Evolutionary conservation across 768 basidiomycete species (phyloP).

Genomic region (Mycena latifolia): DNA sequence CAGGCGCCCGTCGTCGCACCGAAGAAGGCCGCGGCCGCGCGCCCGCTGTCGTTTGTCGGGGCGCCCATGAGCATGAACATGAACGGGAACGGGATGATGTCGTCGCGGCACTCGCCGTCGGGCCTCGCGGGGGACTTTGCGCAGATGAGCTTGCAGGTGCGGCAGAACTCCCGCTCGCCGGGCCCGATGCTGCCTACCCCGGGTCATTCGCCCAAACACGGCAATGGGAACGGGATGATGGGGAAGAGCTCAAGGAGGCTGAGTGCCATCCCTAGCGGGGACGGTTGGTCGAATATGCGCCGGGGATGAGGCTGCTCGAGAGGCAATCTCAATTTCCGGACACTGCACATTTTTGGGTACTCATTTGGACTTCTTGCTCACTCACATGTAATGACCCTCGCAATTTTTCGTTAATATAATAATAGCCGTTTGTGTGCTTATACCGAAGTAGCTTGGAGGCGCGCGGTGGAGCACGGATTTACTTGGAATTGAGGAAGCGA

Average conservation of each 20-base stretch:
- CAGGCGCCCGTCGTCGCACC: conserved; percentile 44
- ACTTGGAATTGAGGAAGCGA: too few relatives aligned
- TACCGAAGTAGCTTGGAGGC: too few relatives aligned
- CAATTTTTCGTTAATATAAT: background rate
- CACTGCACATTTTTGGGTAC: conserved; percentile 12
- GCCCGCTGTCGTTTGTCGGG: conserved; percentile 10
- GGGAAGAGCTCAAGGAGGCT: conserved; percentile 29
- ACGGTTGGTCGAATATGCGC: conserved; percentile 28
- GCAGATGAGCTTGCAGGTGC: conserved; percentile 26
- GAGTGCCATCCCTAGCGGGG: conserved; percentile 25
- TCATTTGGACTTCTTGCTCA: background rate
- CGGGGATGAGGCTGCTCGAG: conserved; percentile 13
- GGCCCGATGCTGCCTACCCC: conserved; percentile 21
- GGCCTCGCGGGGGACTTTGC: conserved; percentile 31
- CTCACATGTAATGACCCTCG: background rate
- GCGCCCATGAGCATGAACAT: background rate
- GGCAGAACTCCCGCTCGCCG: conserved; percentile 20
- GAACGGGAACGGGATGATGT: background rate
- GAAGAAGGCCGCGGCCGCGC: conserved; percentile 40
- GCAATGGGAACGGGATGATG: conserved; percentile 24
- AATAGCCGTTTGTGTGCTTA: background rate
- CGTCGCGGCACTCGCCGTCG: conserved; percentile 7
- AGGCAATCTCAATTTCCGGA: background rate
- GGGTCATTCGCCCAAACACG: conserved; percentile 24
- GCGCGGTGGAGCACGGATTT: too few relatives aligned